Base-by-base conservation (phyloP, 1,284 basidiomycete species). In the Rhodotorula sp. region DNA sequence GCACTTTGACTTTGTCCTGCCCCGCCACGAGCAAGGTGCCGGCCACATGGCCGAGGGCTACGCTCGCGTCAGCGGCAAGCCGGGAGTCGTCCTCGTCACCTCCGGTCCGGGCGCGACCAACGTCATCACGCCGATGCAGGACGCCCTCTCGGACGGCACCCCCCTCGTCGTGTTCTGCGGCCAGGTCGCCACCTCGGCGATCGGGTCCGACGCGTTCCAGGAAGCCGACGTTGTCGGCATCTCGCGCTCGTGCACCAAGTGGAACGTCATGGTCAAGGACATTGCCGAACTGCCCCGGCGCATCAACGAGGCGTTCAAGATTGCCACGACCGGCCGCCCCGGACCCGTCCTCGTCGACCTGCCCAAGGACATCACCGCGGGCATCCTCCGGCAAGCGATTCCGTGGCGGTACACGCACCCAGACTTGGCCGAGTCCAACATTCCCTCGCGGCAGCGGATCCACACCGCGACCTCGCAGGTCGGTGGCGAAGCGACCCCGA, bases 241-340 rank as follows among this genome's bases (percentile, higher is more conserved):
- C 81, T 97, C 93, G 64, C 86, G 95, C 74, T 89, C 89, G 77
- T 99, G 95, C 84, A 98, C 97, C 43, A 99, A 99, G 83, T 99
- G 95, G 97, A 99, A 99, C 81, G 95, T 99, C 76, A 97, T 98
- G 94, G 92, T 99, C 72, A 98, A 98, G 83, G 94, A 97, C 81
- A 93, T 99, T 74, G 83, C 91, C 38, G 95, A 98, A 82, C 86
- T 98, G 6, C 97, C 95, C 14, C 85, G 95, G 62, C 86, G 95
- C 75, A 97, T 99, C 82, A 99, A 98, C 81, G 95, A 99, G 83
- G 97, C 95, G 0, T 99, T 99, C 88, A 97, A 98, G 83, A 98
- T 99, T 76, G 95, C 97, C 48, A 97, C 92, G 3, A 93, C 93
- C 15, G 97, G 95, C 2, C 89, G 97, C 55, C 95, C 95, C 2